Evolutionary conservation across 2,329 filamentous ascomycete species (phyloP), one percentile per base, ranked within the genome.

Genomic region (Trichoderma breve): DNA sequence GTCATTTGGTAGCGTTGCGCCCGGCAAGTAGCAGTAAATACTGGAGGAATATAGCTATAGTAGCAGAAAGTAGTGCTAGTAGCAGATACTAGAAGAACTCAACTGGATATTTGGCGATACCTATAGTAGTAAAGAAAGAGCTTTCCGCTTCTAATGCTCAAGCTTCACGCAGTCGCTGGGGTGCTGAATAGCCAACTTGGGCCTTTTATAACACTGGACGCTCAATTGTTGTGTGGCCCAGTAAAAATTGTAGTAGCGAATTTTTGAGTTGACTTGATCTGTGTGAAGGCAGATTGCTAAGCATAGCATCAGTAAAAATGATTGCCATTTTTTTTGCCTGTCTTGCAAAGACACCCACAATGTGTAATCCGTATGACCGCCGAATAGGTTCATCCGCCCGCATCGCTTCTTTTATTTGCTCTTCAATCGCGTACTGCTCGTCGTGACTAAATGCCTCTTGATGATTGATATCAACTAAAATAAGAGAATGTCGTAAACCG

Each of bases 1-100:
- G 65, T 68, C 65, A 68, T 57, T 47, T 68, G 24, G 43, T 26
- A 18, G 51, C 64, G 64, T 24, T 18, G 32, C 63, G 63, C 43
- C 63, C 14, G 36, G 6, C 15, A 8, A 8, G 36, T 8, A 18
- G 39, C 1, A 43, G 15, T 43, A n/a, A 43, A n/a, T 43, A 43
- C 15, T 43, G 2, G 39, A 43, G 39, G 3, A 43, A 43, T 43
- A 9, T 43, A n/a, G 18, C 7, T 57, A 34, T 55, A 68, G 65
- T 60, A 21, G 30, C 11, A 60, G 15, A 32, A 43, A 43, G 39
- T 4, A 43, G 39, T 43, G 0, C 39, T n/a, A n/a, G 15, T n/a
- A 43, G 39, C 39, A n/a, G 1, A n/a, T 43, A n/a, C 39, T 43
- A n/a, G 39, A n/a, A 43, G 39, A n/a, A 43, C 39, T 9, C 39